Conservation (phyloP, 768 basidiomycete genomes). For the Trametes cinnabarina region DNA sequence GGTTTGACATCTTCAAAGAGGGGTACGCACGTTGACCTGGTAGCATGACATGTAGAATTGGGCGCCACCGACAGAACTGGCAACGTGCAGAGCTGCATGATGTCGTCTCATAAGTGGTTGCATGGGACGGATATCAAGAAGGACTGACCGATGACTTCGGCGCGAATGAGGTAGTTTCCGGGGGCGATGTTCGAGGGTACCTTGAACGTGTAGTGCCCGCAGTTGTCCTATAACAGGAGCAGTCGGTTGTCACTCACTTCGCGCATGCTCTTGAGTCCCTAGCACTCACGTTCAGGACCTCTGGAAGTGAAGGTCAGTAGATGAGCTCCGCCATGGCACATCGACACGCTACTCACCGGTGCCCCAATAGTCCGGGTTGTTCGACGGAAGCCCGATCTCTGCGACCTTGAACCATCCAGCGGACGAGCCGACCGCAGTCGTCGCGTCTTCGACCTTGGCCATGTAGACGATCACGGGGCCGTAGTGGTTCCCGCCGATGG, state of each 20-base stretch:
- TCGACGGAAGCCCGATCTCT: constrained; percentile 48
- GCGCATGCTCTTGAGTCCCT: too few species aligned
- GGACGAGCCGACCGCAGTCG: constrained; percentile 40
- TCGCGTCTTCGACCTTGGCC: constrained; percentile 47
- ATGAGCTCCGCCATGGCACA: background rate
- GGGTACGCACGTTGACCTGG: constrained; percentile 35
- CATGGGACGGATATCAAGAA: background rate
- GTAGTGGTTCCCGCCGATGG: constrained; percentile 51
- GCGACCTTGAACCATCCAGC: constrained; percentile 52
- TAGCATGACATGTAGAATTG: constrained; percentile 52
- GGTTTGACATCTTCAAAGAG: too few species aligned
- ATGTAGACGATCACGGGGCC: constrained; percentile 50
- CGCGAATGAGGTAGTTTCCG: constrained; percentile 49
- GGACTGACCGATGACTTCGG: constrained; percentile 45
- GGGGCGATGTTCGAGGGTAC: constrained; percentile 41
- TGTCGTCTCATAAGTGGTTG: background rate
- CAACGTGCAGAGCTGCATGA: constrained; percentile 46
- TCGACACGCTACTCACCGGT: constrained; percentile 20
- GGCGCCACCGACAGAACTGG: constrained; percentile 41
- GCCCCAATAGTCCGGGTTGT: constrained; percentile 47
- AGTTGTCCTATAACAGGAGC: constrained; percentile 47
- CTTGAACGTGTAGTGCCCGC: constrained; percentile 53
- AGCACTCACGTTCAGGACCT: constrained; percentile 33
- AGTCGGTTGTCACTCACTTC: too few species aligned
- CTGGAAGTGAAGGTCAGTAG: constrained; percentile 6